Evolutionary conservation across 805 yeast genomes (phyloP), one percentile per base, ranked within the genome.

Genomic region (Yarrowia sp.): DNA sequence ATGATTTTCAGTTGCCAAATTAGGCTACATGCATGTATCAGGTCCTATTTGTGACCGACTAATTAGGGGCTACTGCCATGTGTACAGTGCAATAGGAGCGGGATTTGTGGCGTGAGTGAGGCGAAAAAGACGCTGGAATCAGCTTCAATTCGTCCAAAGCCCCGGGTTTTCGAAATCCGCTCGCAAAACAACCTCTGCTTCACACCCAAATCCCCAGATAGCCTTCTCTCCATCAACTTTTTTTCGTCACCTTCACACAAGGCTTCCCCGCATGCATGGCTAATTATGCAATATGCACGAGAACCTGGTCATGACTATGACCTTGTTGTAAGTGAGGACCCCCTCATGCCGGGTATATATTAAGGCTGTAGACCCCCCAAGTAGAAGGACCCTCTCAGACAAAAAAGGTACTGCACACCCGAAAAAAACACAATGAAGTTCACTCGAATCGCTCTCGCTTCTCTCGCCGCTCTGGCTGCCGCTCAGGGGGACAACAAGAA

Each of bases 341-440:
- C 32, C 11, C 26, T 35, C 41, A 10, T 19, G 43, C 14, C 59
- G 10, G 19, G 63, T 41, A 42, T 56, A 56, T 56, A 56, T 19
- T 22, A 8, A 40, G 61, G 46, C 40, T 9, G 32, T 26, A 26
- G 32, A 26, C 32, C 32, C 32, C 32, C 32, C 32, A 26, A 26
- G 32, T 26, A 26, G 32, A 26, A 26, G 32, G 32, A 26, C 32
- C 32, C 32, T 26, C 32, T 11, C 40, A 11, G 40, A 38, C 40
- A 38, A 8, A 48, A 32, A 9, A 15, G 41, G 8, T 15, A 14
- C 38, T 15, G 35, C 5, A 9, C 43, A 36, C 32, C 8, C 43
- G 16, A 16, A 19, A 36, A 11, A 14, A 8, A 12, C 42, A 71
- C 40, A 64, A 71, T 71, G 72, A 68, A 71, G 72, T 68, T 70